Evolutionary conservation across 768 basidiomycete species (phyloP), one percentile per base, ranked within the genome.

Genomic region (Ephemerocybe angulata): DNA sequence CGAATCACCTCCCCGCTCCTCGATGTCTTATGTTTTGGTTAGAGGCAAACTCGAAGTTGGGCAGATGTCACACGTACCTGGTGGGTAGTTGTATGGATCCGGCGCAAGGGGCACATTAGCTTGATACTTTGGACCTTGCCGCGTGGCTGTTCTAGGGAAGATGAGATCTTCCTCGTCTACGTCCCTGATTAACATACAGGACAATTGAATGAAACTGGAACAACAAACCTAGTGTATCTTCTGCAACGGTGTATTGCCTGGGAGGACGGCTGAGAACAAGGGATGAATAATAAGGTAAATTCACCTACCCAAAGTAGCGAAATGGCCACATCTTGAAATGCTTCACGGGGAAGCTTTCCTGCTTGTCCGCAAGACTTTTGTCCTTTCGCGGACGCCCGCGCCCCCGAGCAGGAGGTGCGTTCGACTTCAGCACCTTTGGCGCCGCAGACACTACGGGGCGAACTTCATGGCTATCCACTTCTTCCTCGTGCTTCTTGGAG

Each of bases 161-260:
- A 98, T 96, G 56, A 93, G 83, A 73, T 99, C 96, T 69, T 99
- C 93, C 44, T 92, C 85, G 77, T 98, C 96, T 94, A 69, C 59
- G 48, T 27, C 37, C 40, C 47, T 53, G 56, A 62, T 67, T 61
- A 66, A 58, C 64, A 28, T 31, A 25, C 33, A 19, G 27, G n/a
- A 30, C 25, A 29, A 22, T 17, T 27, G 24, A 25, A 40, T 24
- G 21, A 33, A 29, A 21, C 22, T 38, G 42, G 17, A 38, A 43
- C 50, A 44, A 67, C 80, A 63, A 62, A 90, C 92, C 90, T 46
- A 95, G 76, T 22, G 93, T 92, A 70, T 97, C 94, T 69, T 93
- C 90, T 29, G 92, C 93, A 48, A 91, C 82, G 3, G 93, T 97
- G 71, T 94, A 88, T 72, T 87, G 83, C 25, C 93, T 96, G 30